These are phyloP conservation scores for Sonneratia caseolaris DNA, from an alignment of 345 rosid genomes.

Conservation along the genomic window DNA sequence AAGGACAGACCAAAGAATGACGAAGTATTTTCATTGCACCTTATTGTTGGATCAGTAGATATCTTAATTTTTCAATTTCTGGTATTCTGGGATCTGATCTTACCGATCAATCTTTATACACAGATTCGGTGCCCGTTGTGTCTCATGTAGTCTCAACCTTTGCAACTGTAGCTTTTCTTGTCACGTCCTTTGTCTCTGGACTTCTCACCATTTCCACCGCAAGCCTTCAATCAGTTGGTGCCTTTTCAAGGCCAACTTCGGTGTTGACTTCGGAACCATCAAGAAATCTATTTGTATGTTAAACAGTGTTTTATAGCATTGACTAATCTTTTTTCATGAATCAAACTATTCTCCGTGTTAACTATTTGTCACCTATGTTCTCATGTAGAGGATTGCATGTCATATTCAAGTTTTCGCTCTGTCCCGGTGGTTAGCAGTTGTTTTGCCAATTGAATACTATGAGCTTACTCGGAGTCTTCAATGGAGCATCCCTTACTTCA, in stretches of 20 bases:
- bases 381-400: slow-evolving; percentile 65
- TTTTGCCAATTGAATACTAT: slow-evolving; percentile 60
- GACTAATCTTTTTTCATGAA: no score
- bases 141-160: slow-evolving; percentile 38
- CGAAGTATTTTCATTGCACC: background rate
- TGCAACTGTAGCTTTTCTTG: slow-evolving; percentile 43
- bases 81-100: background rate
- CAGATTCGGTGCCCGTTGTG: slow-evolving; percentile 64
- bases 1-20: background rate
- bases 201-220: slow-evolving; percentile 74
- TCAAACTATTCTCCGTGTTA: background rate
- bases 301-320: slow-evolving; percentile 7
- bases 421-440: slow-evolving; percentile 68
- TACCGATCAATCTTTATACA: slow-evolving; percentile 6
- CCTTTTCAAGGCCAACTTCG: slow-evolving; percentile 51
- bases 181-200: slow-evolving; percentile 50
- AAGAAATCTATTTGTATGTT: slow-evolving; percentile 69
- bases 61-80: background rate
- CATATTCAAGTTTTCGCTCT: slow-evolving; percentile 88
- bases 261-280: slow-evolving; percentile 54
- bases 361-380: background rate
- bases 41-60: background rate
- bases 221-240: slow-evolving; percentile 61
- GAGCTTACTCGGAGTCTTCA: slow-evolving; percentile 61
- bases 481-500: slow-evolving; percentile 86